Evolutionary conservation across 2,329 filamentous ascomycete genomes (phyloP).

Genomic region (Neobulgaria alba): DNA sequence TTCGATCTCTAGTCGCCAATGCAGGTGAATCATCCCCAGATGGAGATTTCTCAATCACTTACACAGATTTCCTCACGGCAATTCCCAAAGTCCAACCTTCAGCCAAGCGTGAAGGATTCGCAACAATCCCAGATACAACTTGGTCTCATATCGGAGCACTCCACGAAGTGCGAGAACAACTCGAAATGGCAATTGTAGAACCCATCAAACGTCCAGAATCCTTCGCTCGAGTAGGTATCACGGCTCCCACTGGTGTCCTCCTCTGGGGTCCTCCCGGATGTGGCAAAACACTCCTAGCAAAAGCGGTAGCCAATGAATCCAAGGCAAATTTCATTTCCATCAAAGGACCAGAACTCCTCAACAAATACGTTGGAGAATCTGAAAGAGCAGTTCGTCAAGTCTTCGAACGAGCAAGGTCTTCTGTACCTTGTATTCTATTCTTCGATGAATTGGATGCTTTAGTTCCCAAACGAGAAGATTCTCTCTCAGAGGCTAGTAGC

Average conservation of each 20-base stretch:
- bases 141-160: conserved; percentile 91
- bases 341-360: conserved; percentile 90
- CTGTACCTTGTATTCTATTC: conserved; percentile 89
- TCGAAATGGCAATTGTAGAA: conserved; percentile 78
- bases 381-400: conserved; percentile 89
- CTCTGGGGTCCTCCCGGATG: conserved; percentile 97
- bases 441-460: conserved; percentile 96
- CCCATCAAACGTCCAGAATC: conserved; percentile 76
- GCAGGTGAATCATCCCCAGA: conserved; percentile 42
- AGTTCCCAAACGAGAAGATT: conserved; percentile 73
- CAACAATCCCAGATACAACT: conserved; percentile 84
- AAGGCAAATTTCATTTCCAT: conserved; percentile 98
- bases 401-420: conserved; percentile 78
- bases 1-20: conserved; percentile 45
- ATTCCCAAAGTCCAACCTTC: conserved; percentile 70
- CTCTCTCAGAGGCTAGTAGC: conserved; percentile 71
- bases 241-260: conserved; percentile 74
- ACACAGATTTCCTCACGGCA: conserved; percentile 64
- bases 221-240: conserved; percentile 70
- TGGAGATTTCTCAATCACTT: conserved; percentile 49
- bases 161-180: conserved; percentile 66
- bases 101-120: conserved; percentile 87
- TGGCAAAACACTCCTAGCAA: conserved; percentile 91
- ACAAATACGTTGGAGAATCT: conserved; percentile 96
- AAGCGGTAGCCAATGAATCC: conserved; percentile 90